Evolutionary conservation across 352 stramenopile genomes (phyloP).

Genomic region (Pythium vanterpoolii): DNA sequence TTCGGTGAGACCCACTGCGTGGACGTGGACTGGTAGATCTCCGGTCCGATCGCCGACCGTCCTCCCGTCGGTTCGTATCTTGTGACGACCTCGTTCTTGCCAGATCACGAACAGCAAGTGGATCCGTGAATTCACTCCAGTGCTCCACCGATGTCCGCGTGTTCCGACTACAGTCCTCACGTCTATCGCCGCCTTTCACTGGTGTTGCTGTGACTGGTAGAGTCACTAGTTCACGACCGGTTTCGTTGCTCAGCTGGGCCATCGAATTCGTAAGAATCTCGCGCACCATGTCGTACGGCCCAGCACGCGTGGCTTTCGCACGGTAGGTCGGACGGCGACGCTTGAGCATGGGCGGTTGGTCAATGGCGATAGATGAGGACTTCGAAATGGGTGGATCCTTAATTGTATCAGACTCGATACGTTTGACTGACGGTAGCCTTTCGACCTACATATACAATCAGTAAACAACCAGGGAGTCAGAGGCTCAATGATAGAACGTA

Average conservation of each 20-base stretch:
- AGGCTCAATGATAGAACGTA: slow-evolving; percentile 1
- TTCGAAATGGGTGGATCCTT: not conserved
- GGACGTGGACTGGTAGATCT: not conserved
- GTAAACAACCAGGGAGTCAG: not conserved
- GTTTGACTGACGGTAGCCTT: not conserved
- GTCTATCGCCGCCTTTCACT: not conserved
- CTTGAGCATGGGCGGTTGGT: slow-evolving; percentile 21
- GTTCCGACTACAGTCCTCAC: not conserved
- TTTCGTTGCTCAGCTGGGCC: slow-evolving; percentile 43
- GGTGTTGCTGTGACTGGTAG: not conserved
- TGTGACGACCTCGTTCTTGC: slow-evolving; percentile 3
- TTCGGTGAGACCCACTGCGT: not conserved
- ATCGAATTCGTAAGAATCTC: slow-evolving; percentile 71
- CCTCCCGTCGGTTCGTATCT: not conserved
- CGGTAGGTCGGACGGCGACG: slow-evolving; percentile 57
- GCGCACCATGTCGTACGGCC: slow-evolving; percentile 36
- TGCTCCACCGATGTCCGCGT: not conserved
- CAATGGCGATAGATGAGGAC: not conserved
- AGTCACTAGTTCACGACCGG: slow-evolving; percentile 29
- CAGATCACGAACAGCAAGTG: slow-evolving; percentile 39
- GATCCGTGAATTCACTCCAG: slow-evolving; percentile 28
- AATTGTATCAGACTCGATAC: not conserved
- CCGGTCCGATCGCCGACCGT: not conserved
- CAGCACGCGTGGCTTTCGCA: slow-evolving; percentile 37
- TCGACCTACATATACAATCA: not conserved